Evolutionary conservation across 2,329 filamentous ascomycete species (phyloP).

Genomic region (Trichoderma hamatum): DNA sequence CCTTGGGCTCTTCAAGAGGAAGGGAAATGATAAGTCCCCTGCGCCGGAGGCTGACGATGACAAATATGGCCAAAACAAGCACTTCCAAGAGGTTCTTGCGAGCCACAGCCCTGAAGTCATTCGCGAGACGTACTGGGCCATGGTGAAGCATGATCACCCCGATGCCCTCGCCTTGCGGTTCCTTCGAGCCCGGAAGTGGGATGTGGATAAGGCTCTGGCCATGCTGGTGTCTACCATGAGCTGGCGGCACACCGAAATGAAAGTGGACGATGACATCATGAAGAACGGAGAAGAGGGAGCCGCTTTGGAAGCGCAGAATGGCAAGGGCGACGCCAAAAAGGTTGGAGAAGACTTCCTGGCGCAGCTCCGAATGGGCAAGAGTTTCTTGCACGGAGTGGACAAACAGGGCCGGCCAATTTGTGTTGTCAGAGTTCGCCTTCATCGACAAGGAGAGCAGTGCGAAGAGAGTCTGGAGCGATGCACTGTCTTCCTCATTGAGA

Average conservation of each 20-base stretch:
- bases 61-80: constrained; percentile 89
- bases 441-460: constrained; percentile 79
- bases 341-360: constrained; percentile 71
- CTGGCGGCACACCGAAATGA: constrained; percentile 82
- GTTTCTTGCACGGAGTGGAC: constrained; percentile 85
- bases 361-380: constrained; percentile 89
- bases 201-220: constrained; percentile 86
- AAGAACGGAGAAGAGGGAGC: constrained; percentile 71
- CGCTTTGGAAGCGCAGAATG: constrained; percentile 58
- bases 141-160: constrained; percentile 94
- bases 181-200: constrained; percentile 90
- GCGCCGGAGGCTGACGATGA: constrained; percentile 63
- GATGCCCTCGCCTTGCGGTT: constrained; percentile 83
- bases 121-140: constrained; percentile 81
- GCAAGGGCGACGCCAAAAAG: constrained; percentile 65
- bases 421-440: constrained; percentile 79
- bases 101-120: constrained; percentile 77
- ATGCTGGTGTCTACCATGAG: constrained; percentile 95
- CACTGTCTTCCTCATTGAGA: constrained; percentile 94
- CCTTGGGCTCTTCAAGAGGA: constrained; percentile 68
- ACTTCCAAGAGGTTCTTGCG: constrained; percentile 80
- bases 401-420: constrained; percentile 85
- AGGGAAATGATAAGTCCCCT: constrained; percentile 51
- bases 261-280: constrained; percentile 89
- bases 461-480: constrained; percentile 82